Base-by-base conservation (phyloP, 805 yeast species). In the Candida tibetensis region DNA sequence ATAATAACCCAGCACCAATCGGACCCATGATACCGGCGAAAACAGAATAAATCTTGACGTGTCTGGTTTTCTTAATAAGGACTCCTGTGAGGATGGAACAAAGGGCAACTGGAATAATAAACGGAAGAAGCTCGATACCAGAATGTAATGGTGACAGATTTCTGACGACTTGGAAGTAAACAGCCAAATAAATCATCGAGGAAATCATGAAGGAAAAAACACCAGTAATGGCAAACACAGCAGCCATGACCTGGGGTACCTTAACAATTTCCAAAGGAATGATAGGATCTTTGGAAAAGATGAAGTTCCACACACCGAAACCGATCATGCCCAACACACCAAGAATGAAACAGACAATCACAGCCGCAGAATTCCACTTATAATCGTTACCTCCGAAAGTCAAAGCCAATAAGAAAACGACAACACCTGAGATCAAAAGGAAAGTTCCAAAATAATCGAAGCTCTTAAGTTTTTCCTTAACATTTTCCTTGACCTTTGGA, bases 121-220 rank as follows among this genome's bases (percentile, higher is more conserved):
- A 33, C 1, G 81, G 77, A 19, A 76, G 52, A 27, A 70, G 50
- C 17, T 69, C 60, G 22, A 74, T 51, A 27, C 81, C 81, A 2
- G 79, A 62, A 17, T 57, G 55, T 57, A 72, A 58, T 4, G 78
- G 65, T 35, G 59, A 62, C 28, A 61, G 55, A 9, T 60, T 69
- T 31, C 55, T 59, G 6, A 76, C 59, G 17, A 69, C 70, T 51
- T 78, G 81, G 54, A 74, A 79, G 49, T 75, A 76, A n/a, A 66
- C 57, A 4, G 74, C 57, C 13, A 66, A 41, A 45, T 62, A 74
- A 37, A 48, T 35, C 18, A 51, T 40, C 15, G 41, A 29, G 27
- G 45, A 35, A 19, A 54, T 49, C 47, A 55, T 54, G 35, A 27
- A 45, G 5, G 52, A 53, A 29, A 51, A 51, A 4, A 40, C 36